phyloP scores from a whole-genome alignment of 441 rosid species.

The Euphorbia celastroides region DNA sequence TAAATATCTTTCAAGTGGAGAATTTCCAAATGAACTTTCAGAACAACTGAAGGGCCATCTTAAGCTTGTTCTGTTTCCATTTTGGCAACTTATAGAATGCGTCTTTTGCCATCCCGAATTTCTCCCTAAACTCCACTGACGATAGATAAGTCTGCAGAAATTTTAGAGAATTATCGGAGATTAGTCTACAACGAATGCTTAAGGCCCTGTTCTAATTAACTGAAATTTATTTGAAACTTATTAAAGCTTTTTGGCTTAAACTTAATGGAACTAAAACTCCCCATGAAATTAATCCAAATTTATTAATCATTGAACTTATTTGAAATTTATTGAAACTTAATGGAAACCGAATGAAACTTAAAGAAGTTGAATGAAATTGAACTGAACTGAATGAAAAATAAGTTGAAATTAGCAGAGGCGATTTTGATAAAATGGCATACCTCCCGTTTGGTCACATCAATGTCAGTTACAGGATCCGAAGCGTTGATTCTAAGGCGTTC shows the following conservation, averaged over 20 bases:
- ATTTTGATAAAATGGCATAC: too few species aligned
- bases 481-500: slow-evolving; percentile 70
- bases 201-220: too few species aligned
- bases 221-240: too few species aligned
- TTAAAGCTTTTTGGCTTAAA: too few species aligned
- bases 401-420: too few species aligned
- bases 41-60: slow-evolving; percentile 78
- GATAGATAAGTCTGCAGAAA: slow-evolving; percentile 74
- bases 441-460: slow-evolving; percentile 94
- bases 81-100: slow-evolving; percentile 85
- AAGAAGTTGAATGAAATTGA: too few species aligned
- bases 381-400: too few species aligned
- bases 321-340: too few species aligned
- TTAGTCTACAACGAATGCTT: not conserved
- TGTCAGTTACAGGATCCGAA: slow-evolving; percentile 61
- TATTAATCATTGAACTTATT: too few species aligned
- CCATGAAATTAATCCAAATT: too few species aligned
- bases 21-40: slow-evolving; percentile 31
- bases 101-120: slow-evolving; percentile 79
- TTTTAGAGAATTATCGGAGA: slow-evolving; percentile 16
- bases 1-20: slow-evolving; percentile 10
- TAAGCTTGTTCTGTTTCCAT: slow-evolving; percentile 99
- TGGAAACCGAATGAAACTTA: too few species aligned
- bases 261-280: too few species aligned
- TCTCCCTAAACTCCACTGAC: slow-evolving; percentile 75